These are phyloP conservation scores for Kwoniella sp. DNA, from an alignment of 768 basidiomycete genomes.

Conservation along the genomic window DNA sequence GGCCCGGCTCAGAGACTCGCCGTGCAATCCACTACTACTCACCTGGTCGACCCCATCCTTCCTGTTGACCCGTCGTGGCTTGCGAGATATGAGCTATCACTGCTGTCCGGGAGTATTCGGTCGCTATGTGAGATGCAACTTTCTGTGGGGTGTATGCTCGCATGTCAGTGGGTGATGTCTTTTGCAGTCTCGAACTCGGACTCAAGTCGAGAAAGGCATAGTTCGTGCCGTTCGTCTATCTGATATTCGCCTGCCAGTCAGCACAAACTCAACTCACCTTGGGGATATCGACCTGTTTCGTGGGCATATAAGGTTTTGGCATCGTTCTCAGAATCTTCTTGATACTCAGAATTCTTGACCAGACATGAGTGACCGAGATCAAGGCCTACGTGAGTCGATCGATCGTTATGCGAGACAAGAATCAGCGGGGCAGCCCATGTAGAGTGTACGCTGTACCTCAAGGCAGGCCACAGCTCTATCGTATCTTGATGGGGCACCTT, in stretches of 20 bases:
- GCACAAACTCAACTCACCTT: constrained; percentile 44
- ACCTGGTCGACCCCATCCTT: constrained; percentile 57
- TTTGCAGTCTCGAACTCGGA: background rate
- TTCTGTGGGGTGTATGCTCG: constrained; percentile 25
- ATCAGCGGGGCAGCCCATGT: background rate
- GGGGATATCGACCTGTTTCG: constrained; percentile 52
- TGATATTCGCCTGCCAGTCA: too few species aligned
- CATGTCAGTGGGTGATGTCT: too few species aligned
- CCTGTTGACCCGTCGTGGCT: constrained; percentile 53
- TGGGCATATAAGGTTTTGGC: constrained; percentile 56
- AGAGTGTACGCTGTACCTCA: background rate
- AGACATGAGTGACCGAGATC: constrained; percentile 36
- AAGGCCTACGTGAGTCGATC: constrained; percentile 21
- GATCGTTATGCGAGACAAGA: background rate
- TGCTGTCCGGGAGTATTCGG: constrained; percentile 53
- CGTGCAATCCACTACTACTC: constrained; percentile 15
- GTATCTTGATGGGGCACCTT: background rate
- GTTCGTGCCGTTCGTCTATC: too few species aligned
- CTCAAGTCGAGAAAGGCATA: too few species aligned
- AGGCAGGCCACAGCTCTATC: background rate
- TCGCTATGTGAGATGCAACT: constrained; percentile 53
- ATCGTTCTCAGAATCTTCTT: constrained; percentile 49
- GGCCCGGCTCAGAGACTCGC: background rate
- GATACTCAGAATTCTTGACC: constrained; percentile 41
- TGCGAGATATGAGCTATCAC: constrained; percentile 56